phyloP scores from a whole-genome alignment of 345 rosid genomes.

The Turritis glabra region DNA sequence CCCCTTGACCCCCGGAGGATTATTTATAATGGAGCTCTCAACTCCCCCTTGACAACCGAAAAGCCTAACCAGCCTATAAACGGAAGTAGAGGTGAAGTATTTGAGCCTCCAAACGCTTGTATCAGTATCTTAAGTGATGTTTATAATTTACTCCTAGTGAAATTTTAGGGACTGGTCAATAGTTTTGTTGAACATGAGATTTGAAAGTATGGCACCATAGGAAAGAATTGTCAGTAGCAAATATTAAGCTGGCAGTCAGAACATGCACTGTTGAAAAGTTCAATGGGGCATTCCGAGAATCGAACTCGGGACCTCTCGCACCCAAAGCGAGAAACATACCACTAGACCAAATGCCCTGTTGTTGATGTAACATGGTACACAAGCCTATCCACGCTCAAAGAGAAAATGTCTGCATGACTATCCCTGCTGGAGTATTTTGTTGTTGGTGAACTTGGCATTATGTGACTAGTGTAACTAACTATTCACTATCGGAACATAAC shows the following conservation, averaged over 20 bases:
- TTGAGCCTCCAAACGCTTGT: background rate
- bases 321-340: constrained; percentile 43
- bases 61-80: background rate
- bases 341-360: constrained; percentile 36
- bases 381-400: too few relatives aligned
- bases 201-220: background rate
- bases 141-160: background rate
- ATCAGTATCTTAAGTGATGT: background rate
- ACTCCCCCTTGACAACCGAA: background rate
- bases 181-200: background rate
- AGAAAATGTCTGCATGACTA: too few relatives aligned
- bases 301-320: constrained; percentile 40
- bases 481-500: too few relatives aligned
- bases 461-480: too few relatives aligned
- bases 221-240: background rate
- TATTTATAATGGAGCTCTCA: too few relatives aligned
- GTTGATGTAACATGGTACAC: too few relatives aligned
- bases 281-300: constrained; percentile 35
- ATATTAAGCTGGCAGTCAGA: background rate
- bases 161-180: background rate
- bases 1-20: too few relatives aligned
- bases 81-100: background rate
- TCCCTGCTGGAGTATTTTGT: too few relatives aligned
- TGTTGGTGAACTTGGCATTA: too few relatives aligned
- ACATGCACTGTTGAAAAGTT: background rate